These are phyloP conservation scores for Micractinium sp. DNA, from an alignment of 139 green algal species.

Conservation along the genomic window DNA sequence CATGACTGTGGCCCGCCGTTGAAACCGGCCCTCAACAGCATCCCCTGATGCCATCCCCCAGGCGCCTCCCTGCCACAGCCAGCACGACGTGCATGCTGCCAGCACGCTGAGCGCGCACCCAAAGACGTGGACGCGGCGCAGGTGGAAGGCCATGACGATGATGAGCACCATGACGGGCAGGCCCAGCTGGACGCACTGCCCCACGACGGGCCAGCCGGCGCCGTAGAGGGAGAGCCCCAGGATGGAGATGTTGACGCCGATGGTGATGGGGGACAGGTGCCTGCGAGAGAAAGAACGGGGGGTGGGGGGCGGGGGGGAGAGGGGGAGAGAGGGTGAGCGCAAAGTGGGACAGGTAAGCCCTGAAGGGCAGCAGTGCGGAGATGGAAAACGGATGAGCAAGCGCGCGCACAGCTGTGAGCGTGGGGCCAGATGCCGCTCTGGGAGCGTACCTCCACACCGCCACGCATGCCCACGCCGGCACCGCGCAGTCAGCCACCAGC, in stretches of 20 bases:
- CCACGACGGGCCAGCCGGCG: constrained; percentile 46
- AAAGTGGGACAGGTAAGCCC: too few species aligned
- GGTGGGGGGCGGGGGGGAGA: too few species aligned
- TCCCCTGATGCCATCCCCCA: neutral
- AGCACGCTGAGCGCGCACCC: neutral
- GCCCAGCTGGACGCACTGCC: constrained; percentile 66
- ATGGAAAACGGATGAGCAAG: too few species aligned
- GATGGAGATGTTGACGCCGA: constrained; percentile 60
- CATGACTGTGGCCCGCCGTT: neutral
- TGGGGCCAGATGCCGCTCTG: too few species aligned
- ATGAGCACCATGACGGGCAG: constrained; percentile 57
- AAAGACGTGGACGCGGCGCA: constrained; percentile 44
- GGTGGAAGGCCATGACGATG: constrained; percentile 69
- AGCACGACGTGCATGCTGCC: neutral
- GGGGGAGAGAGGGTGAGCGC: too few species aligned
- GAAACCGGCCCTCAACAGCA: too few species aligned
- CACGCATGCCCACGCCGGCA: too few species aligned
- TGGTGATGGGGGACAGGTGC: constrained; percentile 48
- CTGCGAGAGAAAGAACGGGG: too few species aligned
- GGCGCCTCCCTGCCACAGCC: neutral
- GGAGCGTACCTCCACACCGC: too few species aligned
- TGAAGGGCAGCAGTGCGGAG: too few species aligned
- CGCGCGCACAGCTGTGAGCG: too few species aligned
- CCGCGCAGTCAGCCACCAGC: too few species aligned
- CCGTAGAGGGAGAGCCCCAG: constrained; percentile 46